Percentiles rank a stretch among this genome's conserved stretches.
Evolutionary conservation across 2,329 filamentous ascomycete genomes (phyloP).

Genomic region (Fusarium nisikadoi): DNA sequence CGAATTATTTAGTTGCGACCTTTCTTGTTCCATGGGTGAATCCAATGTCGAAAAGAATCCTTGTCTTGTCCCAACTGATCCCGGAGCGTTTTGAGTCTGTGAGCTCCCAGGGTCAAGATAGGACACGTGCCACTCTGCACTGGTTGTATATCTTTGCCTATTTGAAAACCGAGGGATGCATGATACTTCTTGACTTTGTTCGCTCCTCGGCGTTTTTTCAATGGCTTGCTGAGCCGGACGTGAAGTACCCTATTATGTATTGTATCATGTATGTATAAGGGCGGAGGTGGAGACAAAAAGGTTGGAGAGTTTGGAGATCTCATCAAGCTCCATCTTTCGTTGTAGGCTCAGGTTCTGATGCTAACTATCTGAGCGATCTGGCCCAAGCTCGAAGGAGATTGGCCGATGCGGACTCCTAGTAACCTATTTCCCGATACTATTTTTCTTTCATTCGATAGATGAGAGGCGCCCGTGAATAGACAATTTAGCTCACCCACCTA

Average conservation of each 20-base stretch:
- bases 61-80: slow-evolving; percentile 6
- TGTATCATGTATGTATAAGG: not conserved
- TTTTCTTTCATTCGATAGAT: not conserved
- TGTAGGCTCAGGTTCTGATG: slow-evolving; percentile 11
- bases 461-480: not conserved
- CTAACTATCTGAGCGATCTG: not conserved
- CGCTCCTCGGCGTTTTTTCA: not conserved
- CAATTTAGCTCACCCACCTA: slow-evolving; percentile 10
- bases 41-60: slow-evolving; percentile 14
- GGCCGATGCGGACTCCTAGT: slow-evolving; percentile 31
- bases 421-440: not conserved
- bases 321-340: slow-evolving; percentile 17
- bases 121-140: slow-evolving; percentile 43
- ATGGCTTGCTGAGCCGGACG: slow-evolving; percentile 5
- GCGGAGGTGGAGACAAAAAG: slow-evolving; percentile 36
- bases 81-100: slow-evolving; percentile 8
- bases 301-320: slow-evolving; percentile 34
- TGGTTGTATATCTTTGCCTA: slow-evolving; percentile 30
- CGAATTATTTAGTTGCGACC: slow-evolving; percentile 15
- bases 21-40: slow-evolving; percentile 12
- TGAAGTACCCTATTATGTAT: not conserved
- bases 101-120: slow-evolving; percentile 22
- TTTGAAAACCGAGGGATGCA: slow-evolving; percentile 11
- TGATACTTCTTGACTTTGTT: slow-evolving; percentile 9
- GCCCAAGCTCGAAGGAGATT: not conserved